Evolutionary conservation across 176 grass and related monocot species (phyloP), one percentile per base, ranked within the genome.

Genomic region (Ensete glaucum): DNA sequence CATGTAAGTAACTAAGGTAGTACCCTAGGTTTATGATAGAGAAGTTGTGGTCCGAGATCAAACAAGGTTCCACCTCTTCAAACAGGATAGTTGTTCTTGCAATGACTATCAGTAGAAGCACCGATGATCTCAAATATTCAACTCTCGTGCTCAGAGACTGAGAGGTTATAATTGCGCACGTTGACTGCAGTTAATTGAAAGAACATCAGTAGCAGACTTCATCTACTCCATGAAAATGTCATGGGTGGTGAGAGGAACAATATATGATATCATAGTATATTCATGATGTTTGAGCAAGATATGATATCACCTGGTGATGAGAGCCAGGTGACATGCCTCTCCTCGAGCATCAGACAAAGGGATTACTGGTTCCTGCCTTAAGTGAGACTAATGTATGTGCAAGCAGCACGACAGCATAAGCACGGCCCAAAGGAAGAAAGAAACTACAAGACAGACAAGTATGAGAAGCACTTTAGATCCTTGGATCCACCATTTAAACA

Each of bases 1-100:
- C 72, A 74, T 26, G 17, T 24, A 74, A 16, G 72, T 56, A 56
- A 74, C 53, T 56, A 74, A 74, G 72, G 23, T 74, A 11, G 34
- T 74, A 26, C 56, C 72, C 50, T 56, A 74, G 12, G 72, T 74
- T 29, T 74, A 58, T 2, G 3, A 21, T 14, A 74, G 72, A 27
- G 72, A 74, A 56, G 56, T 74, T 34, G 20, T 24, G 6, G 53
- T 74, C 12, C 21, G 23, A 17, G 72, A 74, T 74, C 72, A 53
- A 8, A 74, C 72, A 9, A 11, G 72, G 11, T 74, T 74, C 52
- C 72, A 74, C 25, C 53, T 57, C 25, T 74, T 74, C 23, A 74
- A 74, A 27, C 23, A 15, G 9, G 53, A 53, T 56, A 27, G 11
- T 14, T 74, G 72, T 15, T 74, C 72, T 56, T 58, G 72, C 72